Evolutionary conservation across 345 rosid species (phyloP).

Genomic region (Salix udensis): DNA sequence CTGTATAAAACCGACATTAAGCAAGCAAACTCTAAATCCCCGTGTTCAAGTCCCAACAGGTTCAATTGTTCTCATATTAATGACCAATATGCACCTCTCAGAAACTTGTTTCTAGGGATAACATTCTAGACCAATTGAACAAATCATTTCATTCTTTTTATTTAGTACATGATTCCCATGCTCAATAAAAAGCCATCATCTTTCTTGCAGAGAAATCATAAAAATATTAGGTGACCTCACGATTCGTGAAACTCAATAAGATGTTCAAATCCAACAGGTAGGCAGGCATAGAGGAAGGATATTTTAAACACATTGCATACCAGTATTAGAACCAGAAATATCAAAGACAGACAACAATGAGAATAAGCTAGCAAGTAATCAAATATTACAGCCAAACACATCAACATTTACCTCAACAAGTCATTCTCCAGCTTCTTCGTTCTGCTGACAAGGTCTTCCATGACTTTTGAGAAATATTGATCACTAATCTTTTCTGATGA

Average conservation of each 20-base stretch:
- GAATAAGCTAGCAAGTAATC: not conserved
- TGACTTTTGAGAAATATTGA: slow-evolving; percentile 51
- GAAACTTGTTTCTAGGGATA: not conserved
- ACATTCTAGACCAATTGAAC: not conserved
- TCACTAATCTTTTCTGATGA: slow-evolving; percentile 41
- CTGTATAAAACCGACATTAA: not conserved
- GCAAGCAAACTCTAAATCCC: not conserved
- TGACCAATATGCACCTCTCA: not conserved
- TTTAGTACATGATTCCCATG: not conserved
- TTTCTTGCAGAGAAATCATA: not conserved
- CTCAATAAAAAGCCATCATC: not conserved
- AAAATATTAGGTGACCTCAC: not conserved
- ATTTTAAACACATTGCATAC: not conserved
- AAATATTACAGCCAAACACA: not conserved
- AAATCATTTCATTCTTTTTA: not conserved
- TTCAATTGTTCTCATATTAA: not conserved
- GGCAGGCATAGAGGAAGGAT: not conserved
- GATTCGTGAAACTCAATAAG: not conserved
- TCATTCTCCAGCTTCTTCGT: slow-evolving; percentile 56
- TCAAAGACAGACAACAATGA: not conserved
- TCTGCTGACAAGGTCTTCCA: slow-evolving; percentile 56
- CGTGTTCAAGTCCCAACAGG: not conserved
- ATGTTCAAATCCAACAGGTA: not conserved
- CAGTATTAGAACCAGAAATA: not conserved
- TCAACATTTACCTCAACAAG: slow-evolving; percentile 46